phyloP scores from a whole-genome alignment of 192 early-diverging fungal species.

The Linnemannia zychae region DNA sequence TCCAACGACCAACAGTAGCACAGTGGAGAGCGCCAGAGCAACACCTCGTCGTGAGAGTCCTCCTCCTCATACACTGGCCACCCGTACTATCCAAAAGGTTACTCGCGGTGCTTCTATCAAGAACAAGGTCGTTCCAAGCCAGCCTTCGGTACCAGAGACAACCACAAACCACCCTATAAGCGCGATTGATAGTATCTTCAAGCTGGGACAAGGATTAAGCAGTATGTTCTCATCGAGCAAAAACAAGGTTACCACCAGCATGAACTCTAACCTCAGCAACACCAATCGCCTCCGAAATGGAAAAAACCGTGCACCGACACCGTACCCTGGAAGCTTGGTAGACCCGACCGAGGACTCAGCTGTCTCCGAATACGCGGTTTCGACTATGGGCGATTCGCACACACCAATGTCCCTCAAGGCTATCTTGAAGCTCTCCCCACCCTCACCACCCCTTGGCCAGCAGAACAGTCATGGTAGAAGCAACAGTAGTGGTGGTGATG shows the following conservation, averaged over 20 bases:
- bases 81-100: neutral
- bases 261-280: neutral
- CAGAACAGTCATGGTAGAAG: neutral
- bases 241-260: neutral
- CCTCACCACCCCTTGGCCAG: neutral
- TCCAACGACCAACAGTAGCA: conserved; percentile 4
- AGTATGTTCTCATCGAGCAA: neutral
- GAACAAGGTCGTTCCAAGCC: neutral
- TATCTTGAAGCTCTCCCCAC: neutral
- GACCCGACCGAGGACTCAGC: neutral
- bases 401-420: neutral
- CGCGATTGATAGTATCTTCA: conserved; percentile 30
- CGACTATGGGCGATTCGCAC: neutral
- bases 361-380: neutral
- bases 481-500: neutral
- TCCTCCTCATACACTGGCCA: neutral
- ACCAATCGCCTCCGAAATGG: neutral
- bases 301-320: conserved; percentile 27
- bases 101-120: neutral
- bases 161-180: neutral
- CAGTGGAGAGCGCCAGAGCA: neutral
- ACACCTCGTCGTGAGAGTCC: neutral
- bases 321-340: conserved; percentile 19
- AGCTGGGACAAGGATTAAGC: conserved; percentile 15
- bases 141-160: neutral